A percentile compares a stretch with the other conserved stretches of the same genome.
These are phyloP conservation scores for Violaceomyces palustris DNA, from an alignment of 1,284 basidiomycete species.

Conservation along the genomic window DNA sequence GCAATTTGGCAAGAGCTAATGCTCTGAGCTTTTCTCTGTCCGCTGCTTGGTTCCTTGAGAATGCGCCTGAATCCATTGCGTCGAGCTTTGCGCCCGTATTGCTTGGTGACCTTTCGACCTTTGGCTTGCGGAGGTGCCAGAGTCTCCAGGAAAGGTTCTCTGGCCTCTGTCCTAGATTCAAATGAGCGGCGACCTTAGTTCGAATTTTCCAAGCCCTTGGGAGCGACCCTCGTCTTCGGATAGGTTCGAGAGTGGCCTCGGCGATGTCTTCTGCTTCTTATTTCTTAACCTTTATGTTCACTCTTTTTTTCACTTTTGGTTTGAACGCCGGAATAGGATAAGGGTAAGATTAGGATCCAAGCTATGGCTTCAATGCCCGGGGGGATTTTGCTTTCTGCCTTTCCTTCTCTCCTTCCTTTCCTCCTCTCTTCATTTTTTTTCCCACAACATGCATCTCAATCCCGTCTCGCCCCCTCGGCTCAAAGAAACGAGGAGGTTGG, in stretches of 20 bases:
- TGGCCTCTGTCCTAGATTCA: slow-evolving; percentile 42
- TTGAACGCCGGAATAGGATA: no score
- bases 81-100: slow-evolving; percentile 33
- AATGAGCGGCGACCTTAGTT: slow-evolving; percentile 35
- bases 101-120: slow-evolving; percentile 28
- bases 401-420: no score
- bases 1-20: slow-evolving; percentile 23
- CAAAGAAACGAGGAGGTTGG: no score
- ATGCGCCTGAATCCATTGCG: slow-evolving; percentile 25
- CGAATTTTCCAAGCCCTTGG: slow-evolving; percentile 28
- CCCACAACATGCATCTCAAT: no score
- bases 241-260: slow-evolving; percentile 36
- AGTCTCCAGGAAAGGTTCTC: slow-evolving; percentile 42
- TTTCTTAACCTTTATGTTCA: no score
- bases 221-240: slow-evolving; percentile 35
- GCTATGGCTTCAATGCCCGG: no score
- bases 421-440: no score
- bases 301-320: no score
- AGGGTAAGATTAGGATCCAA: no score
- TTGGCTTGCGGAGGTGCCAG: slow-evolving; percentile 36
- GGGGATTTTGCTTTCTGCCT: no score
- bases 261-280: slow-evolving; percentile 37
- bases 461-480: no score
- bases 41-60: slow-evolving; percentile 20
- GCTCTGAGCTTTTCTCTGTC: slow-evolving; percentile 28